A percentile compares a stretch with the other conserved stretches of the same genome.
Conservation (phyloP, 495 filamentous ascomycete genomes). For the Annulohypoxylon bovei region DNA sequence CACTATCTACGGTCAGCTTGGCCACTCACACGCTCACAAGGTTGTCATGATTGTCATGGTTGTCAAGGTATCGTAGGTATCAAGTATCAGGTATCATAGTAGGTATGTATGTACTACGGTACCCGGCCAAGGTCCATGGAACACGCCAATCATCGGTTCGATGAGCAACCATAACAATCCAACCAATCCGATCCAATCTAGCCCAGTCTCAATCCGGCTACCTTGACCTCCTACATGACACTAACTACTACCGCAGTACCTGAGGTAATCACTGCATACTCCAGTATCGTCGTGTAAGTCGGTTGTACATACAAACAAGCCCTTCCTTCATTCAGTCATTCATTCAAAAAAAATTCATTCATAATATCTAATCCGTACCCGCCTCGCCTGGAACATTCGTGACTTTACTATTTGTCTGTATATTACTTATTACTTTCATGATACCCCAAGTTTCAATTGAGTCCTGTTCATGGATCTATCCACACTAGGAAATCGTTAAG, state of each 20-base stretch:
- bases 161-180: conserved; percentile 34
- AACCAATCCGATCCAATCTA: conserved; percentile 37
- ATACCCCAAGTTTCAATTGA: conserved; percentile 43
- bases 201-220: conserved; percentile 46
- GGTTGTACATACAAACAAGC: conserved; percentile 29
- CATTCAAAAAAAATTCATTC: conserved; percentile 24
- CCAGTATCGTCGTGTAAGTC: conserved; percentile 39
- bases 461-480: conserved; percentile 34
- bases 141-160: conserved; percentile 32
- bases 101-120: neutral
- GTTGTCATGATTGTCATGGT: conserved; percentile 4
- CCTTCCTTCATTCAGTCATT: conserved; percentile 29
- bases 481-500: conserved; percentile 23
- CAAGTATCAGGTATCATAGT: neutral
- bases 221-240: conserved; percentile 15
- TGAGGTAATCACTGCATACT: conserved; percentile 33
- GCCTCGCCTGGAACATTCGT: conserved; percentile 40
- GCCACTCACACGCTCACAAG: conserved; percentile 36
- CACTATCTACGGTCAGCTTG: conserved; percentile 36
- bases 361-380: conserved; percentile 40
- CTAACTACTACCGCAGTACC: conserved; percentile 22
- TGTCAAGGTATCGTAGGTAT: neutral
- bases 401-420: conserved; percentile 39
- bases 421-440: conserved; percentile 42
- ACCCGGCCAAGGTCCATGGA: conserved; percentile 26